Evolutionary conservation across 2,329 filamentous ascomycete species (phyloP).

Genomic region (Neoscytalidium dimidiatum): DNA sequence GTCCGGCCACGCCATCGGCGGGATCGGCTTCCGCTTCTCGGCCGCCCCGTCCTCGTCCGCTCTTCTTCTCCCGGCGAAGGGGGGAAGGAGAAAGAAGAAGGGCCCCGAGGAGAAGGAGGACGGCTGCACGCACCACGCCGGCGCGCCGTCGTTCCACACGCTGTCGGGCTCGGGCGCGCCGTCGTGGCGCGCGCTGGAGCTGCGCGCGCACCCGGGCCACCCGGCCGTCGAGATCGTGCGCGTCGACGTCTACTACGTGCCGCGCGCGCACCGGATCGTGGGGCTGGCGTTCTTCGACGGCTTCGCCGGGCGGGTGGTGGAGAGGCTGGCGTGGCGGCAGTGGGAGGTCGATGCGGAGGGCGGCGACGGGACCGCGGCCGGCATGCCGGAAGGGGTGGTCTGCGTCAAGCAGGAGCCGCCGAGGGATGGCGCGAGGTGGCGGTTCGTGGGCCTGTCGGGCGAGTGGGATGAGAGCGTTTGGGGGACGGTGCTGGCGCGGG

Average conservation of each 20-base stretch:
- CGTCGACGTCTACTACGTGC: conserved; percentile 31
- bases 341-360: conserved; percentile 23
- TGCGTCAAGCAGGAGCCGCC: conserved; percentile 28
- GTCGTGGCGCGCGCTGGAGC: not conserved
- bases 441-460: conserved; percentile 30
- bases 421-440: conserved; percentile 30
- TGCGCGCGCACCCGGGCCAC: conserved; percentile 17
- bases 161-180: not conserved
- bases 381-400: conserved; percentile 24
- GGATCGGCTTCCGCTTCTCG: conserved; percentile 26
- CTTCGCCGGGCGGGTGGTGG: conserved; percentile 23
- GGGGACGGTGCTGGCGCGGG: conserved; percentile 28
- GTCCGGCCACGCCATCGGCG: conserved; percentile 28
- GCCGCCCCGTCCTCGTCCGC: not conserved
- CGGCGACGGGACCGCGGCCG: conserved; percentile 20
- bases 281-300: conserved; percentile 30
- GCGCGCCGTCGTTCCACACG: conserved; percentile 20
- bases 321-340: conserved; percentile 28
- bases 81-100: conserved; percentile 22
- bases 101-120: conserved; percentile 19
- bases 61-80: too few relatives aligned
- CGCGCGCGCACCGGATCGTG: conserved; percentile 28
- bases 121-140: conserved; percentile 28
- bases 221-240: conserved; percentile 28
- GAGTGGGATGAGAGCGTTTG: conserved; percentile 24